Conservation (phyloP, 129 eudicot species). For the Deinandra increscens region DNA sequence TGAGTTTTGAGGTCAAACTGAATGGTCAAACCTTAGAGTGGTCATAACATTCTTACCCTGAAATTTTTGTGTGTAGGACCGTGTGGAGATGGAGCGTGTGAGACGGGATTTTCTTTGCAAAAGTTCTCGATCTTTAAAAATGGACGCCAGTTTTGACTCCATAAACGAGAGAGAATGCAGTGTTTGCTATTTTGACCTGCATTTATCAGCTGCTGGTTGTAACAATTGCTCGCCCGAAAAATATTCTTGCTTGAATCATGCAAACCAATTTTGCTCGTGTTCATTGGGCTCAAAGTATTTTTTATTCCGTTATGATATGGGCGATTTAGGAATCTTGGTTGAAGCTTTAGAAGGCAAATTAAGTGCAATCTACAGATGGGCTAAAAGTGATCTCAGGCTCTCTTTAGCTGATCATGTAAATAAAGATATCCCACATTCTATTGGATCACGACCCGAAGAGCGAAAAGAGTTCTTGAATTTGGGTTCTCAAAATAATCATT, state of each 20-base stretch:
- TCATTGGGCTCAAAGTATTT: conserved; percentile 75
- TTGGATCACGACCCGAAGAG: conserved; percentile 25
- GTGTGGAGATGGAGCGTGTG: conserved; percentile 80
- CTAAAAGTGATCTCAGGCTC: conserved; percentile 83
- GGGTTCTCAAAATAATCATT: conserved; percentile 20
- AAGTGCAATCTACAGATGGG: conserved; percentile 95
- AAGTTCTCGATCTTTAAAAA: conserved; percentile 59
- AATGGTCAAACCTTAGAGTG: no score
- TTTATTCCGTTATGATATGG: conserved; percentile 75
- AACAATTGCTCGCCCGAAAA: conserved; percentile 77
- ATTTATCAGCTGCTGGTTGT: conserved; percentile 94
- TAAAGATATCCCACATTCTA: conserved; percentile 39
- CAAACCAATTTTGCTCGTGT: conserved; percentile 78
- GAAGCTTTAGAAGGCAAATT: conserved; percentile 96
- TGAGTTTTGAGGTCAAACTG: conserved; percentile 11
- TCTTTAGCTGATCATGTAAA: conserved; percentile 49
- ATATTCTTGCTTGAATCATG: conserved; percentile 85
- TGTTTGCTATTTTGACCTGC: conserved; percentile 83
- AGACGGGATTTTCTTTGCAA: conserved; percentile 84
- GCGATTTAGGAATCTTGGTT: conserved; percentile 69
- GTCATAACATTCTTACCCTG: neutral
- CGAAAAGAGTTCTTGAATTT: conserved; percentile 26
- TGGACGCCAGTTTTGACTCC: conserved; percentile 86
- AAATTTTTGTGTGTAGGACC: conserved; percentile 42
- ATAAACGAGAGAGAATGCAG: conserved; percentile 87